Conservation (phyloP, 1,284 basidiomycete genomes). For the Spongiforma sp. region DNA sequence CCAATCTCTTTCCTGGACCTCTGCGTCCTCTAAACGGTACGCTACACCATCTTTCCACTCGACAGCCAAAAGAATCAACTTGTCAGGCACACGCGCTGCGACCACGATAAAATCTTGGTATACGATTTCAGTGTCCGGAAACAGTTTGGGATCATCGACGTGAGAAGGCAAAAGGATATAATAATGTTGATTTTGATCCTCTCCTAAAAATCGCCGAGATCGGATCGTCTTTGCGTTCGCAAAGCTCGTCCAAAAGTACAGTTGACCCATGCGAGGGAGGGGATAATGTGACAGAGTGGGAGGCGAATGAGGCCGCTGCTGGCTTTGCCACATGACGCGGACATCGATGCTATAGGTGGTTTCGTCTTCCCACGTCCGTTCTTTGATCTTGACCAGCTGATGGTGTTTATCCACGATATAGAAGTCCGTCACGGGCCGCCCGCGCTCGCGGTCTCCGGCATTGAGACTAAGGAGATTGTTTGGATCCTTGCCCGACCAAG, state of each 20-base stretch:
- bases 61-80: slow-evolving; percentile 15
- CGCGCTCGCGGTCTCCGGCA: neutral
- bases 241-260: slow-evolving; percentile 22
- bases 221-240: slow-evolving; percentile 7
- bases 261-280: slow-evolving; percentile 1
- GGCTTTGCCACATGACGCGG: too few relatives aligned
- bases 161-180: neutral
- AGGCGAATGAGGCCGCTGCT: neutral
- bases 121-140: slow-evolving; percentile 4
- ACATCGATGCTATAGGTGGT: too few relatives aligned
- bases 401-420: slow-evolving; percentile 9
- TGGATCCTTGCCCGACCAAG: slow-evolving; percentile 14
- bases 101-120: slow-evolving; percentile 24
- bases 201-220: neutral
- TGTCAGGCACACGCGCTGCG: neutral
- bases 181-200: neutral
- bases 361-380: too few relatives aligned
- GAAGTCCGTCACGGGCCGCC: slow-evolving; percentile 12
- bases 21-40: slow-evolving; percentile 14
- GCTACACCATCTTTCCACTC: slow-evolving; percentile 24
- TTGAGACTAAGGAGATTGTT: neutral
- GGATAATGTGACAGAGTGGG: neutral
- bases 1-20: slow-evolving; percentile 5
- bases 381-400: slow-evolving; percentile 9
- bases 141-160: neutral